These are phyloP conservation scores for Eucalyptus erythrocorys DNA, from an alignment of 345 rosid species.

Conservation along the genomic window DNA sequence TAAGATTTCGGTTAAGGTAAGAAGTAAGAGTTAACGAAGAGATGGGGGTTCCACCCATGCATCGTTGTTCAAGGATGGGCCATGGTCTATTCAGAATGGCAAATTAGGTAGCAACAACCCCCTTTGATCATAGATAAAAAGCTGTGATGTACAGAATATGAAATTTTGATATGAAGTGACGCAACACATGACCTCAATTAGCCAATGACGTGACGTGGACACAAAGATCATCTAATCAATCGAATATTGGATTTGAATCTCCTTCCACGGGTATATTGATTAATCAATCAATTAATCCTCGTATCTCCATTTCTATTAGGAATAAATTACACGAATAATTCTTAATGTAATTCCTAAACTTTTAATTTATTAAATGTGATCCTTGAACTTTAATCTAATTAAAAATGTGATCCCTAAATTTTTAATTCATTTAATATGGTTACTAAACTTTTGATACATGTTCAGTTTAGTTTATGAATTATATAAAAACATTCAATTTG, in stretches of 20 bases:
- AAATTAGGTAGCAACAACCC: neutral
- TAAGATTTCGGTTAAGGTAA: neutral
- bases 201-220: neutral
- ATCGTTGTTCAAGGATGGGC: neutral
- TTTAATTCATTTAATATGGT: too few relatives aligned
- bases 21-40: neutral
- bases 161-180: neutral
- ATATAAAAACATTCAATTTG: too few relatives aligned
- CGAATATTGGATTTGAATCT: neutral
- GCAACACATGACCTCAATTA: neutral
- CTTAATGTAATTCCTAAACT: too few relatives aligned
- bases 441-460: too few relatives aligned
- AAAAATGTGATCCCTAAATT: too few relatives aligned
- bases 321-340: too few relatives aligned
- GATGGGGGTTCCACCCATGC: neutral
- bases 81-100: neutral
- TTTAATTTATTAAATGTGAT: too few relatives aligned
- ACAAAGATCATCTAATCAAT: neutral
- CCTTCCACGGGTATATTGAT: neutral
- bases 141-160: neutral
- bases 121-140: slow-evolving; percentile 18
- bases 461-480: too few relatives aligned
- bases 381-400: too few relatives aligned
- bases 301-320: neutral
- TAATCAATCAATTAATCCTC: neutral